phyloP scores from a whole-genome alignment of 1,139 yeast genomes.

The Kurtzmaniella quercitrusa region DNA sequence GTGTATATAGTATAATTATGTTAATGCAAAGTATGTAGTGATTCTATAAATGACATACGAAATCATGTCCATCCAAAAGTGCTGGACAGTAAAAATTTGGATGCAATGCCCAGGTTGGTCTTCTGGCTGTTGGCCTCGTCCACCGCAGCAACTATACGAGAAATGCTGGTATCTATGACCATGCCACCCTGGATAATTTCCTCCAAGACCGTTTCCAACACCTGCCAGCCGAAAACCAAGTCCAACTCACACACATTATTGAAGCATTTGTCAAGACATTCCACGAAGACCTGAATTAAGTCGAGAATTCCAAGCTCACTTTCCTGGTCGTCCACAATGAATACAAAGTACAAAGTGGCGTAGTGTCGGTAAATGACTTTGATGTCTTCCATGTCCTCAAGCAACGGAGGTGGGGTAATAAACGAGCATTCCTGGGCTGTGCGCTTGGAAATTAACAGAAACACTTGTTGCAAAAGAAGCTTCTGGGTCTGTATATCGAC shows the following conservation, averaged over 20 bases:
- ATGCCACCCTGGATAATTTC: conserved; percentile 97
- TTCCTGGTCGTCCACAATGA: conserved; percentile 94
- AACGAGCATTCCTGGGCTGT: conserved; percentile 75
- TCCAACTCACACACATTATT: conserved; percentile 93
- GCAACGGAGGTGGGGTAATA: conserved; percentile 71
- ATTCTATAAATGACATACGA: no score
- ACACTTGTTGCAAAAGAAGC: conserved; percentile 68
- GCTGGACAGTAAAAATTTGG: conserved; percentile 4
- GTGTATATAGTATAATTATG: not conserved
- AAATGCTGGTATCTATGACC: conserved; percentile 93
- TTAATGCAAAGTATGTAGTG: conserved; percentile 3
- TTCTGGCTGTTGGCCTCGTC: conserved; percentile 56
- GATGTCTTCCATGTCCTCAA: conserved; percentile 72
- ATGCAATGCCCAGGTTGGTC: conserved; percentile 6
- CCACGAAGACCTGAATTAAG: conserved; percentile 94
- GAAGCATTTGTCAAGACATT: conserved; percentile 87
- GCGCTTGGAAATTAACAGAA: conserved; percentile 63
- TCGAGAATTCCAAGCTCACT: conserved; percentile 91
- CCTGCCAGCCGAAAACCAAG: conserved; percentile 96
- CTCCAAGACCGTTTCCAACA: conserved; percentile 82
- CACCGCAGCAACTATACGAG: conserved; percentile 77
- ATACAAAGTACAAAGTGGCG: conserved; percentile 91
- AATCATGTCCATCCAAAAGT: conserved; percentile 6
- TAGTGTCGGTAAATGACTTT: conserved; percentile 91
- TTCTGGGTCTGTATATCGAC: conserved; percentile 77